Evolutionary conservation across 768 basidiomycete genomes (phyloP).

Genomic region (Mycena epipterygia): DNA sequence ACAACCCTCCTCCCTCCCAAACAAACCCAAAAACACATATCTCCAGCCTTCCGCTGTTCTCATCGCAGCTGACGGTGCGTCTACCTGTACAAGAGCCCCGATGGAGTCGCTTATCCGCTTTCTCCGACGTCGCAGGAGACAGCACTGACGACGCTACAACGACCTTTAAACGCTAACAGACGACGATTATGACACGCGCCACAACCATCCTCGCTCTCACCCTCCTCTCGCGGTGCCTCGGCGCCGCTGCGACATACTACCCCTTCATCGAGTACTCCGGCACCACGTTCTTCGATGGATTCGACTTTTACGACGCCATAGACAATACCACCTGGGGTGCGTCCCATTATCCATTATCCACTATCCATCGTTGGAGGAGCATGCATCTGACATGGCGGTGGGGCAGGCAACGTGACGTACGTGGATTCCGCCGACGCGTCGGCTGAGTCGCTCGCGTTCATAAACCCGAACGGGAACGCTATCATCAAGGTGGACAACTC

Average conservation of each 20-base stretch:
- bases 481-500: constrained; percentile 83
- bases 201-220: not conserved
- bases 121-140: not conserved
- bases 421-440: constrained; percentile 62
- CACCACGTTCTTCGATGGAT: constrained; percentile 33
- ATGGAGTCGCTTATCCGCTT: not conserved
- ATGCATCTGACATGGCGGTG: not conserved
- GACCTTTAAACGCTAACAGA: not conserved
- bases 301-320: constrained; percentile 34
- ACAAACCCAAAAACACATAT: too few relatives aligned
- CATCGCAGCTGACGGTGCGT: too few relatives aligned
- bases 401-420: constrained; percentile 74
- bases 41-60: too few relatives aligned
- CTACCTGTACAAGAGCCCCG: too few relatives aligned
- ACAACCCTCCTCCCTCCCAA: not conserved
- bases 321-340: constrained; percentile 39
- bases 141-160: not conserved
- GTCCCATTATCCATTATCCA: not conserved
- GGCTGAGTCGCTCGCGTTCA: constrained; percentile 65
- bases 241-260: constrained; percentile 24
- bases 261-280: constrained; percentile 28
- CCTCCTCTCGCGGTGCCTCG: not conserved
- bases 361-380: not conserved
- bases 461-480: constrained; percentile 72
- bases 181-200: constrained; percentile 1